These are phyloP conservation scores for Stagonosporopsis cucurbitacearum DNA, from an alignment of 2,329 filamentous ascomycete species.

Conservation along the genomic window DNA sequence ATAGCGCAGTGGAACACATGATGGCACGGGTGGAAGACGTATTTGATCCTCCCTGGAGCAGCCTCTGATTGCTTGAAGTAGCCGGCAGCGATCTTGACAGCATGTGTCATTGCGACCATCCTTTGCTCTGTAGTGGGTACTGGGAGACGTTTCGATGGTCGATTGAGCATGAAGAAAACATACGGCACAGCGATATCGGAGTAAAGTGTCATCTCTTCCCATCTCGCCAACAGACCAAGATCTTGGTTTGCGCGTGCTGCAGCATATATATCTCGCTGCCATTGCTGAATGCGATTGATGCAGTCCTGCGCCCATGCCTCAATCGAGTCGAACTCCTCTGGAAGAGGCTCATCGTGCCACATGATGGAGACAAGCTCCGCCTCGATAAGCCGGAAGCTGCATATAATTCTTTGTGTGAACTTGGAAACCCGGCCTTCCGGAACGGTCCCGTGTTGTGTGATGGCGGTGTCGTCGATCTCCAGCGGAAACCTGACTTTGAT, in stretches of 20 bases:
- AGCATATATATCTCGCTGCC: constrained; percentile 40
- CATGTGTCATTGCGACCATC: constrained; percentile 36
- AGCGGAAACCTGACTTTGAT: constrained; percentile 43
- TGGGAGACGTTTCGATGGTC: constrained; percentile 37
- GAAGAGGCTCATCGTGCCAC: constrained; percentile 41
- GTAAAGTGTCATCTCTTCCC: constrained; percentile 46
- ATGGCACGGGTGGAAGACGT: constrained; percentile 48
- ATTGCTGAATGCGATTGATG: constrained; percentile 36
- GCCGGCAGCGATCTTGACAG: constrained; percentile 43
- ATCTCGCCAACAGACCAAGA: constrained; percentile 32
- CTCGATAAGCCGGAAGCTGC: constrained; percentile 44
- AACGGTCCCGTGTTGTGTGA: constrained; percentile 38
- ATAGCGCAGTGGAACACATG: constrained; percentile 44
- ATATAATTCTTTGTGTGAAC: constrained; percentile 45
- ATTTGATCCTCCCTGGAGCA: constrained; percentile 46
- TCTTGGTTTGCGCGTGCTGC: constrained; percentile 40
- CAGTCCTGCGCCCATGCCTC: constrained; percentile 41
- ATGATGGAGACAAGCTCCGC: constrained; percentile 43
- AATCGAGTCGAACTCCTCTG: constrained; percentile 31
- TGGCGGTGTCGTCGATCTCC: constrained; percentile 44
- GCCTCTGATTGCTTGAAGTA: constrained; percentile 44
- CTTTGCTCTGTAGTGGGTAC: constrained; percentile 37
- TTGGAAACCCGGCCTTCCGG: constrained; percentile 41
- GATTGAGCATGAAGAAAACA: constrained; percentile 39
- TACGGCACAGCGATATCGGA: constrained; percentile 44